phyloP scores from a whole-genome alignment of 192 early-diverging fungal species.

The Coemansia sp. region DNA sequence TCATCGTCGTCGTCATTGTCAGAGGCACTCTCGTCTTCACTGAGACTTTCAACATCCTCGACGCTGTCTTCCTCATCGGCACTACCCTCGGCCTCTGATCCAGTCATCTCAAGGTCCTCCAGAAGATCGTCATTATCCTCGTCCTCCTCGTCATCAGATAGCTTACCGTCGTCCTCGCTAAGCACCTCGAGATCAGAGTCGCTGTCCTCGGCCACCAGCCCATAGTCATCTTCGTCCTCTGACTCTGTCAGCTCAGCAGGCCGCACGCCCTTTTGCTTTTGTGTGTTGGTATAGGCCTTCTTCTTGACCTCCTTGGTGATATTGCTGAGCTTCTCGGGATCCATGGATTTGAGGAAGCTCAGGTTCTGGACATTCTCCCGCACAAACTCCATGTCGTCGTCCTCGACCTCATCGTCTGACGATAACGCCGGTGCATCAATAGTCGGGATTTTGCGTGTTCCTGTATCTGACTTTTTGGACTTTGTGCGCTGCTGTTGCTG shows the following conservation, averaged over 20 bases:
- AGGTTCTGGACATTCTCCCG: conserved; percentile 24
- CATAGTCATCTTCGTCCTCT: conserved; percentile 23
- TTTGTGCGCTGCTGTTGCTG: too few species aligned
- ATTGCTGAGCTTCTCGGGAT: conserved; percentile 24
- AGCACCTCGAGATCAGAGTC: conserved; percentile 31
- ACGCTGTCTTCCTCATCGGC: neutral
- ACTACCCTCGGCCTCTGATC: conserved; percentile 6
- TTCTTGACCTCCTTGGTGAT: conserved; percentile 37
- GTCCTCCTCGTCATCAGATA: conserved; percentile 2
- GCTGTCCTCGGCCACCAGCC: conserved; percentile 7
- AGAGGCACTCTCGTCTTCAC: conserved; percentile 2
- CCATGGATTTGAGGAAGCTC: conserved; percentile 31
- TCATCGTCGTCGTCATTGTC: conserved; percentile 2
- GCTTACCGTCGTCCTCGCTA: conserved; percentile 12
- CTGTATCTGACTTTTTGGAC: too few species aligned
- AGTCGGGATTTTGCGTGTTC: neutral
- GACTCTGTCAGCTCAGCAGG: conserved; percentile 15
- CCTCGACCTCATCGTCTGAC: conserved; percentile 35
- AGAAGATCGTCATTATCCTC: conserved; percentile 7
- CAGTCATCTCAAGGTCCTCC: conserved; percentile 4
- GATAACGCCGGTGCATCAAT: neutral
- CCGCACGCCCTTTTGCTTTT: conserved; percentile 1
- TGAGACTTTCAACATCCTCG: conserved; percentile 14
- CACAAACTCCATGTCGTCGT: conserved; percentile 48
- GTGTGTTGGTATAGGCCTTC: neutral